Evolutionary conservation across 805 yeast genomes (phyloP), one percentile per base, ranked within the genome.

Genomic region (Metschnikowia cerradonensis): DNA sequence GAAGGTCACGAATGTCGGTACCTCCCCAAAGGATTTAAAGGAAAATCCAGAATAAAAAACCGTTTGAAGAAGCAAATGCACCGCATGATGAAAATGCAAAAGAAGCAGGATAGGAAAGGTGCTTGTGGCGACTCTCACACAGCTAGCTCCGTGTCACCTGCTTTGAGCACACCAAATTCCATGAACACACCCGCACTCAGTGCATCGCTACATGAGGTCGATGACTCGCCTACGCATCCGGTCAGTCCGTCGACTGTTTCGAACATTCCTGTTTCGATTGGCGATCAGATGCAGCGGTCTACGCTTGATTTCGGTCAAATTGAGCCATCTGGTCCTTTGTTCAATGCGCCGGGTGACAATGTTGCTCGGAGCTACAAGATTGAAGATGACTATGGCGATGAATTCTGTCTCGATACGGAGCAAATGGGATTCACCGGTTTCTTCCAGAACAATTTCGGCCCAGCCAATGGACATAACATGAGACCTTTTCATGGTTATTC

Each of bases 1-100:
- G 77, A 72, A 55, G 75, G 73, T 7, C 80, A 78, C 44, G 72
- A 75, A 53, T 80, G 84, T 67, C 66, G 63, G 54, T 68, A 57
- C 57, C 67, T 73, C 52, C 78, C 78, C 7, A 46, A 55, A n/a
- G 77, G 77, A 1, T 73, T 72, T 55, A 67, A 70, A 52, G 78
- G 78, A 19, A 72, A 72, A 55, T 68, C 75, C 7, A 61, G 77
- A 55, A 71, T 73, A 52, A 73, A 73, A 61, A 73, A 73, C 60
- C 64, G 72, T 48, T 59, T 73, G 53, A 70, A 65, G 64, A 72
- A 71, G 59, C 72, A 70, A 56, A 60, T 71, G 58, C 60, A 66
- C 42, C 60, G 52, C 55, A 60, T 49, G 46, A 48, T 53, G 49
- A 53, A 52, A 43, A 54, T 51, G 44, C 60, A 59, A 39, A 49